Evolutionary conservation across 208 protist species (phyloP).

Genomic region (Trypanosoma melophagium): DNA sequence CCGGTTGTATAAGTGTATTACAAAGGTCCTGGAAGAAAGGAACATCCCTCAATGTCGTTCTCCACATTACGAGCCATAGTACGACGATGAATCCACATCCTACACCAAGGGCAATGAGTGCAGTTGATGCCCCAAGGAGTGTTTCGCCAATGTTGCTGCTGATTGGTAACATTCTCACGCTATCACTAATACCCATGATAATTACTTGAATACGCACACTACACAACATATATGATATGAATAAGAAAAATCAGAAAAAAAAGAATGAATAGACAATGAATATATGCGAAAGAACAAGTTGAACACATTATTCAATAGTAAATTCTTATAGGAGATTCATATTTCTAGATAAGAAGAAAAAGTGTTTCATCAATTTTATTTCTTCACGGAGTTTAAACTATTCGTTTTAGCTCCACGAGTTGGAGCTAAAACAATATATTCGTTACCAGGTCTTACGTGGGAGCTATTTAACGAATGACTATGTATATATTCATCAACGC

Average conservation of each 20-base stretch:
- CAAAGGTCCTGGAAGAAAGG: slow-evolving; percentile 24
- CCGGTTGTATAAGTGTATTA: slow-evolving; percentile 11
- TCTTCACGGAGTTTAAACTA: background rate
- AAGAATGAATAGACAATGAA: too few species aligned
- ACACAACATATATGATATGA: background rate
- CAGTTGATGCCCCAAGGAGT: slow-evolving; percentile 9
- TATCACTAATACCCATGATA: background rate
- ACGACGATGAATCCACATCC: slow-evolving; percentile 15
- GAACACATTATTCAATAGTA: background rate
- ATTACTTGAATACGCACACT: background rate
- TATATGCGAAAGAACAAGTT: too few species aligned
- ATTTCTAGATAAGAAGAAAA: background rate
- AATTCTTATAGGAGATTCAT: background rate
- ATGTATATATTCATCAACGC: slow-evolving; percentile 8
- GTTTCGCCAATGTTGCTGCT: slow-evolving; percentile 3
- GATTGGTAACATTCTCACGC: background rate
- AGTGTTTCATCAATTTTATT: background rate
- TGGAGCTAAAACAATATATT: background rate
- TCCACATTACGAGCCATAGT: slow-evolving; percentile 25
- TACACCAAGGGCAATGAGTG: slow-evolving; percentile 8
- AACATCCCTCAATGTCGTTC: slow-evolving; percentile 17
- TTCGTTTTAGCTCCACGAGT: background rate
- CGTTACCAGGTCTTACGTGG: background rate
- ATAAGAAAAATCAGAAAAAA: background rate
- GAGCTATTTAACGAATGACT: background rate